phyloP scores from a whole-genome alignment of 164 flowering plant species.

The Umbellularia californica region DNA sequence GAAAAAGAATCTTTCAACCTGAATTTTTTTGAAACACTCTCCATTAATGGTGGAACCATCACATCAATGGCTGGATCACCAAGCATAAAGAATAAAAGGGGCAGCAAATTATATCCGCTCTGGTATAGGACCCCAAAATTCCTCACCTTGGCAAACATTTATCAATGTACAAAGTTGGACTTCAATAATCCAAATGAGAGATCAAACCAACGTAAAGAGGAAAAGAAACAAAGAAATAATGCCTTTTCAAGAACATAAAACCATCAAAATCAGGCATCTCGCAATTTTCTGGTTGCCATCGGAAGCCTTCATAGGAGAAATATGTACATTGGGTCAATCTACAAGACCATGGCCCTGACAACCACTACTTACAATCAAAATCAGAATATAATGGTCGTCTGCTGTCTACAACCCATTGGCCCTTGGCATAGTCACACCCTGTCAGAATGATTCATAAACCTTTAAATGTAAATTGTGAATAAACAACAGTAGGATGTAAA shows the following conservation, averaged over 20 bases:
- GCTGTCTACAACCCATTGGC: conserved; percentile 65
- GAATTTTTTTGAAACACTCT: too few species aligned
- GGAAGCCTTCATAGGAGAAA: conserved; percentile 58
- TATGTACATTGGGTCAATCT: conserved; percentile 56
- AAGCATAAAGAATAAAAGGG: neutral
- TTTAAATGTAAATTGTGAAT: neutral
- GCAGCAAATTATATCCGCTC: neutral
- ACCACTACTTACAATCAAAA: conserved; percentile 64
- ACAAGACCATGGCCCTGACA: conserved; percentile 87
- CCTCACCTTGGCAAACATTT: neutral
- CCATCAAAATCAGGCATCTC: conserved; percentile 59
- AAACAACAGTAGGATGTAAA: too few species aligned
- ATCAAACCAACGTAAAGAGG: neutral
- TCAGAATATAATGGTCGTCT: conserved; percentile 75
- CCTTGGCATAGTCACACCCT: conserved; percentile 79
- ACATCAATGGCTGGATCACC: neutral
- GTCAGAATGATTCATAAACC: conserved; percentile 11
- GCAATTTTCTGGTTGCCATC: conserved; percentile 75
- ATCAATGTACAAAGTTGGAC: too few species aligned
- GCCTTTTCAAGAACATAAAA: conserved; percentile 56
- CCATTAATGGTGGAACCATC: neutral
- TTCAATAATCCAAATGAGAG: too few species aligned
- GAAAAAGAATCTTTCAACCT: too few species aligned
- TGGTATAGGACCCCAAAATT: neutral
- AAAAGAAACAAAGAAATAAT: neutral